Percentiles rank a stretch among this genome's conserved stretches.
Evolutionary conservation across 2,329 filamentous ascomycete species (phyloP).

Genomic region (Trichoderma gracile): DNA sequence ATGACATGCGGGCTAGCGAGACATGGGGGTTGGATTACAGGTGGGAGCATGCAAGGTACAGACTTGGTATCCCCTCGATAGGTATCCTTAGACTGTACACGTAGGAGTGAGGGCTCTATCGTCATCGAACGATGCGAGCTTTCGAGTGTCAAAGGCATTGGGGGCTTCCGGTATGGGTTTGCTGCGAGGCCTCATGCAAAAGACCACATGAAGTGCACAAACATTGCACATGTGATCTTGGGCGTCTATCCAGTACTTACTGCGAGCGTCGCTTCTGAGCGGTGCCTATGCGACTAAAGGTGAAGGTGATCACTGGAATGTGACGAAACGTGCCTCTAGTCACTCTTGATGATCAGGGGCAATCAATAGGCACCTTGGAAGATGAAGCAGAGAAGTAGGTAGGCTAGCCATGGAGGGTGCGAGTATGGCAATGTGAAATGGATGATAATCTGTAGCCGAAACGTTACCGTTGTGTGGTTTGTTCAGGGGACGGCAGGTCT

Average conservation of each 20-base stretch:
- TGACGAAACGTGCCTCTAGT: constrained; percentile 13
- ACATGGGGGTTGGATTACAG: background rate
- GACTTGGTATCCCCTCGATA: no score
- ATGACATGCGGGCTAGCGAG: background rate
- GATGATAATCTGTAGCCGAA: background rate
- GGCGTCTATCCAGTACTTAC: no score
- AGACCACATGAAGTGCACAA: no score
- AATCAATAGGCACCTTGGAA: background rate
- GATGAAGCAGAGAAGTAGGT: background rate
- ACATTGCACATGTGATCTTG: no score
- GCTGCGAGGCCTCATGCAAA: no score
- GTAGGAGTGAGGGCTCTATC: background rate
- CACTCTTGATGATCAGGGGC: background rate
- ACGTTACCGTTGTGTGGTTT: background rate
- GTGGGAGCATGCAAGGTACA: background rate
- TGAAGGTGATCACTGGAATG: constrained; percentile 4
- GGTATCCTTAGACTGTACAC: no score
- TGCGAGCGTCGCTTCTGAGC: background rate
- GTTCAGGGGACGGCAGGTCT: no score
- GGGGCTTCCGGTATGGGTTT: no score
- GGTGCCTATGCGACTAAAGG: background rate
- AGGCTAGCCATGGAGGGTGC: background rate
- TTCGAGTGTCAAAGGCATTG: background rate
- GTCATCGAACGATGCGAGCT: background rate
- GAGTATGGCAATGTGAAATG: constrained; percentile 4